Percentiles rank a stretch among this genome's conserved stretches.
Conservation (phyloP, 2,329 filamentous ascomycete species). For the Cercospora sp. region DNA sequence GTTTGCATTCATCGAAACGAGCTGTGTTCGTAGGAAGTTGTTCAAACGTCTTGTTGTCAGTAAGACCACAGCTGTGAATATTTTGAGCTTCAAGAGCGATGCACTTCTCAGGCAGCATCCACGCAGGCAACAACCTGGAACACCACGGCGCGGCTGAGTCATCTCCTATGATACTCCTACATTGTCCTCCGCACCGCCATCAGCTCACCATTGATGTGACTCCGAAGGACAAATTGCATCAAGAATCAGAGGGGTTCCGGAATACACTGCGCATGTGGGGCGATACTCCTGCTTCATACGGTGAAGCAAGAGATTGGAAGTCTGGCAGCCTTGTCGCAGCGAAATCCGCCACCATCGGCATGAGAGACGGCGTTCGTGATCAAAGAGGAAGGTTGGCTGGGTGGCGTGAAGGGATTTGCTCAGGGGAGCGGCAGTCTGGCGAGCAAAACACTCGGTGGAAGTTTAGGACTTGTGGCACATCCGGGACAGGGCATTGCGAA, state of each 20-base stretch:
- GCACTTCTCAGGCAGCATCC: too few species aligned
- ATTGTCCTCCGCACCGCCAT: too few species aligned
- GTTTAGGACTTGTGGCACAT: background rate
- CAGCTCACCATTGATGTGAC: too few species aligned
- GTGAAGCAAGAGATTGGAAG: conserved; percentile 73
- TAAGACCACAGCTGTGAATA: too few species aligned
- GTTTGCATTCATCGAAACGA: too few species aligned
- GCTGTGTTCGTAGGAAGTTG: too few species aligned
- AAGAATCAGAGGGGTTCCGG: conserved; percentile 67
- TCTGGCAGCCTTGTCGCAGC: conserved; percentile 75
- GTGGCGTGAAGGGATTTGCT: conserved; percentile 33
- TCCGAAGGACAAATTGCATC: too few species aligned
- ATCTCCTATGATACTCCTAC: too few species aligned
- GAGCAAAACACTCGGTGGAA: conserved; percentile 72
- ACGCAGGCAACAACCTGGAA: too few species aligned
- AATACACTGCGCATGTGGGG: conserved; percentile 83
- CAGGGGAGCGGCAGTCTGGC: conserved; percentile 66
- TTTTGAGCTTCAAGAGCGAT: too few species aligned
- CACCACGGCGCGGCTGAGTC: too few species aligned
- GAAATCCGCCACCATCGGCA: conserved; percentile 59
- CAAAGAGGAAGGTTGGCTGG: conserved; percentile 49
- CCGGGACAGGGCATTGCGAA: background rate
- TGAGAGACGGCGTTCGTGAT: conserved; percentile 80
- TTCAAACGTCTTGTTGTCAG: too few species aligned
- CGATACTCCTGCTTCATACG: conserved; percentile 72